Evolutionary conservation across 305 asterid genomes (phyloP), one percentile per base, ranked within the genome.

Genomic region (Ajuga reptans): DNA sequence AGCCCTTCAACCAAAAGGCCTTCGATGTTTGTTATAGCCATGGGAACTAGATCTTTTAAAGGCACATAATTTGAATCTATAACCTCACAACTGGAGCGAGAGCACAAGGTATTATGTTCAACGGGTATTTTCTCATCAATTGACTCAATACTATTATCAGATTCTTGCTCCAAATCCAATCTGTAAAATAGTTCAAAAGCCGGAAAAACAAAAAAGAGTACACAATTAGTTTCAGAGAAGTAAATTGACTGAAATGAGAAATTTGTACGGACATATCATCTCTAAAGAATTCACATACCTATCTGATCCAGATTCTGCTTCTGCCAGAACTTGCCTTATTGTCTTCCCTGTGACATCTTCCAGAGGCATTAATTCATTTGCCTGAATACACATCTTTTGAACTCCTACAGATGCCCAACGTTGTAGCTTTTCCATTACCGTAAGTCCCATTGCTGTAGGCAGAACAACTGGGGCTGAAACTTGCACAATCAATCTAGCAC

Each of bases 261-360:
- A 33, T 43, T 41, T n/a, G 24, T 55, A 50, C 16, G 14, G 17
- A 53, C 9, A 56, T 43, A 41, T 15, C 47, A 27, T 59, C 31
- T 52, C 59, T 56, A 53, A 21, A 21, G 76, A 64, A 77, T 62
- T 69, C 18, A 71, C 86, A 34, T 43, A 91, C 98, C 98, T 86
- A 53, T 75, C 66, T 51, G 75, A 60, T 73, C 56, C 58, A 41
- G 78, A 64, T 71, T 79, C 72, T 21, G 77, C 80, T 82, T 87
- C 89, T 52, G 72, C 61, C 63, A 77, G 53, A 53, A 84, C 80
- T 80, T 89, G 82, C 71, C 70, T 84, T 41, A 89, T 81, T 34
- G 84, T 88, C 81, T 85, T 92, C 77, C 92, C 91, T 0, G 92
- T 88, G 73, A 89, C 77, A 66, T 89, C 92, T 73, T 85, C 95